Conservation (phyloP, 768 basidiomycete species). For the Rhizopogon vulgaris region DNA sequence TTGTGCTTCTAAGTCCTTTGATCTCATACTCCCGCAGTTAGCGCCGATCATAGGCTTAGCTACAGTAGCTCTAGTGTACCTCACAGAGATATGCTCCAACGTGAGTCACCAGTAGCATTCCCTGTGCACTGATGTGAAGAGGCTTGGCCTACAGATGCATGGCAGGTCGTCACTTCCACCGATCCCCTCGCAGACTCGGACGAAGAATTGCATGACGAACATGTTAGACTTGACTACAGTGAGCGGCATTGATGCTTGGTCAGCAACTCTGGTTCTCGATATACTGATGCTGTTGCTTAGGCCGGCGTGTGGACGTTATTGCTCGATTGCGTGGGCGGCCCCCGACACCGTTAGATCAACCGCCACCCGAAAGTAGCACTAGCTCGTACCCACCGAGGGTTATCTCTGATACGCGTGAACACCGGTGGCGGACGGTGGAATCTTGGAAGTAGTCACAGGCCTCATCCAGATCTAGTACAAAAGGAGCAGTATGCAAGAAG, state of each 20-base stretch:
- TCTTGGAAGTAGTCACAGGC: constrained; percentile 25
- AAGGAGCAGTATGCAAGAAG: not conserved
- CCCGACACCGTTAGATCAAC: constrained; percentile 36
- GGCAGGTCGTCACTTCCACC: constrained; percentile 55
- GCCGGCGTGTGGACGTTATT: constrained; percentile 47
- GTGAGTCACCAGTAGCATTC: constrained; percentile 21
- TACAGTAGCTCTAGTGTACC: constrained; percentile 13
- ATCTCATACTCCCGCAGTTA: not conserved
- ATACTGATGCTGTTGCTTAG: constrained; percentile 21
- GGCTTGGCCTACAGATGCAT: constrained; percentile 49
- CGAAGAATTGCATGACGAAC: constrained; percentile 60
- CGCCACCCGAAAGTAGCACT: not conserved
- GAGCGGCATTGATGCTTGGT: constrained; percentile 19
- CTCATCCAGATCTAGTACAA: not conserved
- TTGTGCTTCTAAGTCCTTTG: not conserved
- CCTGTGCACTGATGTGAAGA: not conserved
- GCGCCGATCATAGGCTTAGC: constrained; percentile 13
- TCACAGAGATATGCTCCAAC: constrained; percentile 41
- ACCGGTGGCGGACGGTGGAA: constrained; percentile 32
- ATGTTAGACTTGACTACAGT: constrained; percentile 64
- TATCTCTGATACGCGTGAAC: constrained; percentile 20
- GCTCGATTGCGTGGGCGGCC: constrained; percentile 45
- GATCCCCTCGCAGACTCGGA: constrained; percentile 73
- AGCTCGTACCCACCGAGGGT: not conserved
- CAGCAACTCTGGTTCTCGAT: not conserved